Evolutionary conservation across 192 early-diverging fungal genomes (phyloP).

Genomic region (Linnemannia exigua): DNA sequence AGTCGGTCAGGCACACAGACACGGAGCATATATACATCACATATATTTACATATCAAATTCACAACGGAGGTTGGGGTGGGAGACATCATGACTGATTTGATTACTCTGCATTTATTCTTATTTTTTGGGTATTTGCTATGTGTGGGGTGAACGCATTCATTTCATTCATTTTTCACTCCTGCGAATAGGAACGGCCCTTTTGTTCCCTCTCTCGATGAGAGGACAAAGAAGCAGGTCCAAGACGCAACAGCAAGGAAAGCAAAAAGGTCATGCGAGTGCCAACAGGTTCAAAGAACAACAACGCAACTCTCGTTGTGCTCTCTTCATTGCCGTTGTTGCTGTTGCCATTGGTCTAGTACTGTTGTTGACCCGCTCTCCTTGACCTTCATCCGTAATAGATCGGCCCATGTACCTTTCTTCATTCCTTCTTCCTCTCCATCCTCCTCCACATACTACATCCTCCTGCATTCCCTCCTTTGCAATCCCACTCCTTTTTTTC

Average conservation of each 20-base stretch:
- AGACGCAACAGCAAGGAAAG: too few species aligned
- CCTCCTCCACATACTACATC: neutral
- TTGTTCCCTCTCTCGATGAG: neutral
- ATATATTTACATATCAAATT: too few species aligned
- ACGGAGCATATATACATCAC: too few species aligned
- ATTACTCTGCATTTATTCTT: neutral
- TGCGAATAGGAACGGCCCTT: neutral
- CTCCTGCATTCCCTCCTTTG: neutral
- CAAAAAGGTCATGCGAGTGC: neutral
- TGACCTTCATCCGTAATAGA: neutral
- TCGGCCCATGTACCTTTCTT: neutral
- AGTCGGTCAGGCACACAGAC: slow-evolving; percentile 5
- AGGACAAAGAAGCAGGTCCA: neutral
- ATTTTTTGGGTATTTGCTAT: neutral
- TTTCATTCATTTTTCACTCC: neutral
- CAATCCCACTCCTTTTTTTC: neutral
- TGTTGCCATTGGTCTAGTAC: neutral
- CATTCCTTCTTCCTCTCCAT: neutral
- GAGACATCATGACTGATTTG: too few species aligned
- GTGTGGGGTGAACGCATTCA: neutral
- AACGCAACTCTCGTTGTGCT: neutral
- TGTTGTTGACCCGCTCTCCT: neutral
- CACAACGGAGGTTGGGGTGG: neutral
- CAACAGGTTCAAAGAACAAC: neutral
- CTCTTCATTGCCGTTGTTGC: too few species aligned